Base-by-base conservation (phyloP, 148 eudicot species). In the Fagopyrum tataricum region DNA sequence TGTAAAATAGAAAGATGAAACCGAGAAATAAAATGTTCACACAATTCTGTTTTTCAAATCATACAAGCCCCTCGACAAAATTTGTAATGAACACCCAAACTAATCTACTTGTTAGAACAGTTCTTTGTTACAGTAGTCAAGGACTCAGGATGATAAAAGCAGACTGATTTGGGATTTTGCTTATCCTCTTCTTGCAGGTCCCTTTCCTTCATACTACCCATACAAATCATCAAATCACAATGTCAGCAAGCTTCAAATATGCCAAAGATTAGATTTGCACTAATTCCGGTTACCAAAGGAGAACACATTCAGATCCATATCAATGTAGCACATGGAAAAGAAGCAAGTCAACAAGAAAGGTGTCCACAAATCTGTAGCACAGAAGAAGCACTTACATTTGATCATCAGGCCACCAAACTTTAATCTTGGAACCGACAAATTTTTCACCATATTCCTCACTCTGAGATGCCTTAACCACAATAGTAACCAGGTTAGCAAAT, bases 351-450 rank as follows among this genome's bases (percentile, higher is more conserved):
- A 13, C 10, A 37, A 23, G 26, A 61, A 61, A 26, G 3, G 23
- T 12, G 4, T n/a, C 18, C 39, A 61, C 37, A 61, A 9, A 61
- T 31, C 24, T 61, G 44, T 0, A 46, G 8, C 10, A 46, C 47
- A 23, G 41, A 24, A 72, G 6, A 17, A 18, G 62, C 23, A 72
- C 75, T 72, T 72, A 72, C 75, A 15, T 6, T 55, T 72, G 17
- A 41, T 72, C 75, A 21, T 51, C 39, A 5, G 75, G 75, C 75
- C 75, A 72, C 61, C 64, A 72, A 72, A 72, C 75, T 53, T 53
- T 53, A 37, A 72, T 52, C 62, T 26, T 72, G 66, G 66, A 15
- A 37, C 75, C 75, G 0, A 72, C 66, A 44, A 72, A 40, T 13
- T 72, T 66, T 52, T 72, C 47, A 31, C 75, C 75, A 31, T 52